phyloP scores from a whole-genome alignment of 108 stramenopile genomes.

The Pseudonitzschia delicatissima region DNA sequence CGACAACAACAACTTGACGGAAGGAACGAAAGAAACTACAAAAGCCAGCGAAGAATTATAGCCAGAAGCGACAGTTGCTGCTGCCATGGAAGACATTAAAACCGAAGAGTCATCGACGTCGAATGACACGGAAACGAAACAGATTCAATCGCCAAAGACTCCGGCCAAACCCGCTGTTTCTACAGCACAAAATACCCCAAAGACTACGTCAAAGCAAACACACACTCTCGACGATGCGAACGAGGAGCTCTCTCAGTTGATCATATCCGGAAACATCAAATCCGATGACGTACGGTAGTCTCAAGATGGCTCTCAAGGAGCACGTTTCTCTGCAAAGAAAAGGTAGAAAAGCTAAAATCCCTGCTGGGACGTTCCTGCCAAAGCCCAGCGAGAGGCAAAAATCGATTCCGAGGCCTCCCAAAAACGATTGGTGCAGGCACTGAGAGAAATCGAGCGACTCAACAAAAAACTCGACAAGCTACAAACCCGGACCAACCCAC shows the following conservation, averaged over 20 bases:
- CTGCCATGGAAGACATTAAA: not conserved
- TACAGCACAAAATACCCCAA: not conserved
- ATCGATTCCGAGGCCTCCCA: conserved; percentile 61
- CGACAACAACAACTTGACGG: no score
- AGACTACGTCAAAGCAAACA: not conserved
- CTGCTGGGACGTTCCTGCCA: conserved; percentile 80
- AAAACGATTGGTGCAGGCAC: conserved; percentile 45
- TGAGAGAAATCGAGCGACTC: conserved; percentile 61
- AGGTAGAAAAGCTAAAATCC: conserved; percentile 80
- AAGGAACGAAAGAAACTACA: no score
- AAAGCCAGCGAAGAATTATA: no score
- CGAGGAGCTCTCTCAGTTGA: conserved; percentile 40
- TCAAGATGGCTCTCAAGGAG: conserved; percentile 64
- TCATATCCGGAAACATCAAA: conserved; percentile 32
- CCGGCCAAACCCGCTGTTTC: not conserved
- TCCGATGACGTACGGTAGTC: conserved; percentile 34
- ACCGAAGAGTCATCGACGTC: not conserved
- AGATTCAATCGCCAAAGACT: not conserved
- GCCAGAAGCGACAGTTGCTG: no score
- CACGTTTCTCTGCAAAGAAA: conserved; percentile 69
- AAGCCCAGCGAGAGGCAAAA: conserved; percentile 85
- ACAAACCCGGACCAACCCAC: conserved; percentile 77
- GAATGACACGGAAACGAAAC: not conserved
- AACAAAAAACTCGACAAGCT: conserved; percentile 65
- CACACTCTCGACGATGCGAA: conserved; percentile 28